Percentiles rank a stretch among this genome's conserved stretches.
Evolutionary conservation across 1,284 basidiomycete species (phyloP).

Genomic region (Sphagnurus paluster): DNA sequence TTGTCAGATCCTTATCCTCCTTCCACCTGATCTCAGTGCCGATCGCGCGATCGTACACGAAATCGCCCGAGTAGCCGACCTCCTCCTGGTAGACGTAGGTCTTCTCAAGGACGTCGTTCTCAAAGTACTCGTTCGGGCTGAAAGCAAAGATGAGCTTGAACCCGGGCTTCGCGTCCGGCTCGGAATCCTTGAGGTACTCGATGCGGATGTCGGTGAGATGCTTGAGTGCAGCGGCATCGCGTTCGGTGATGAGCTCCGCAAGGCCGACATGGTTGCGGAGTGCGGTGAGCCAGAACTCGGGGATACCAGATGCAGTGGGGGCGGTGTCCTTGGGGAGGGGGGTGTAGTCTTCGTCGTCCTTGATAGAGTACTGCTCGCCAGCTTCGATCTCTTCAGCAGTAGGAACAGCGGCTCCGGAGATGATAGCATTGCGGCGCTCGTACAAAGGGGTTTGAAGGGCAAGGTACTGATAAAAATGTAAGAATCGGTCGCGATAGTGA

Average conservation of each 20-base stretch:
- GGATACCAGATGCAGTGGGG: conserved; percentile 62
- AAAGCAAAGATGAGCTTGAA: conserved; percentile 93
- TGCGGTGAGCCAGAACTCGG: conserved; percentile 98
- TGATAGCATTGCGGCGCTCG: conserved; percentile 83
- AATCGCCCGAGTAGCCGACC: conserved; percentile 93
- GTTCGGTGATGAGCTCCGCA: conserved; percentile 89
- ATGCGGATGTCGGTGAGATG: conserved; percentile 62
- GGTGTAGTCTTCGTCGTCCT: conserved; percentile 68
- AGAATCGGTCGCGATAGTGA: conserved; percentile 6
- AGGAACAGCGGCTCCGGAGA: conserved; percentile 76
- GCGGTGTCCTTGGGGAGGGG: conserved; percentile 51
- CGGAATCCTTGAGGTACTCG: conserved; percentile 54
- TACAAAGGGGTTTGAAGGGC: conserved; percentile 85
- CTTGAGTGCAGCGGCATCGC: conserved; percentile 77
- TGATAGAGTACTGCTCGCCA: conserved; percentile 69
- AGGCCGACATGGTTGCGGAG: conserved; percentile 90
- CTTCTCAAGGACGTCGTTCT: conserved; percentile 85
- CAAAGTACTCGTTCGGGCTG: conserved; percentile 84
- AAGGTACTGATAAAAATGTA: conserved; percentile 67
- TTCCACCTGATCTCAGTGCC: conserved; percentile 96
- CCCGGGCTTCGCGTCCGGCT: conserved; percentile 70
- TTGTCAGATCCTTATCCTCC: conserved; percentile 96
- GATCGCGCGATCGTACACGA: conserved; percentile 91
- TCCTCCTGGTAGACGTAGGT: conserved; percentile 95
- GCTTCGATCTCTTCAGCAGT: conserved; percentile 83